Conservation (phyloP, 2,329 filamentous ascomycete genomes). For the Periconia macrospinosa region DNA sequence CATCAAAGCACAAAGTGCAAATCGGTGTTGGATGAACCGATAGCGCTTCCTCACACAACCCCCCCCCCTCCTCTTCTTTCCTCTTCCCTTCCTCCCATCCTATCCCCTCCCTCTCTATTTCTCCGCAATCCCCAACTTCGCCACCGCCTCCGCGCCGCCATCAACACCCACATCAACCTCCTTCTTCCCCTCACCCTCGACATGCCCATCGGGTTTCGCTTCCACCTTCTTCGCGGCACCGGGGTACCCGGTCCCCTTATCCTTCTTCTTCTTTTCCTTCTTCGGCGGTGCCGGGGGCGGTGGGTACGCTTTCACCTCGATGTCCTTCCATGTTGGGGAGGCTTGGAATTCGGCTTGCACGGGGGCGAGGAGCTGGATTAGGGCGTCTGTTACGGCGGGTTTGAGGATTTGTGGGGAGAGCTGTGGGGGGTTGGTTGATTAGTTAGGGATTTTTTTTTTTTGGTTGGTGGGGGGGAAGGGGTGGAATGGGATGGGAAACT, state of each 20-base stretch:
- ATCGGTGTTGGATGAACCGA: no score
- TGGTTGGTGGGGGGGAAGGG: background rate
- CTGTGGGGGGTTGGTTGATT: conserved; percentile 40
- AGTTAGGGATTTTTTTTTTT: background rate
- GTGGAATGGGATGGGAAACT: conserved; percentile 36
- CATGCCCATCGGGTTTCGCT: conserved; percentile 49
- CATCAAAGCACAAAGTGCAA: background rate
- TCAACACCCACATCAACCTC: conserved; percentile 46
- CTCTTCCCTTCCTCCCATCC: background rate
- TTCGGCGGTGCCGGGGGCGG: conserved; percentile 61
- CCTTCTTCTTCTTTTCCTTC: conserved; percentile 74
- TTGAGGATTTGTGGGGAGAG: conserved; percentile 88
- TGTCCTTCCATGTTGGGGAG: conserved; percentile 77
- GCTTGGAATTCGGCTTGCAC: conserved; percentile 74
- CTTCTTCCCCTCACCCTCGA: conserved; percentile 47
- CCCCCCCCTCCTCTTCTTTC: no score
- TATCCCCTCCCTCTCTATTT: conserved; percentile 12
- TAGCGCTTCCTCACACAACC: no score
- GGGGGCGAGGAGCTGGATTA: conserved; percentile 74
- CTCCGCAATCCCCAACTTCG: conserved; percentile 35
- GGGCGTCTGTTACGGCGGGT: conserved; percentile 73
- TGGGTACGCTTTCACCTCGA: conserved; percentile 80
- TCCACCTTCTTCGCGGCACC: conserved; percentile 38
- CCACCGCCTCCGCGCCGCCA: conserved; percentile 35
- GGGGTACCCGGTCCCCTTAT: conserved; percentile 70